These are phyloP conservation scores for Fusarium pseudograminearum DNA, from an alignment of 2,329 filamentous ascomycete species.

Conservation along the genomic window DNA sequence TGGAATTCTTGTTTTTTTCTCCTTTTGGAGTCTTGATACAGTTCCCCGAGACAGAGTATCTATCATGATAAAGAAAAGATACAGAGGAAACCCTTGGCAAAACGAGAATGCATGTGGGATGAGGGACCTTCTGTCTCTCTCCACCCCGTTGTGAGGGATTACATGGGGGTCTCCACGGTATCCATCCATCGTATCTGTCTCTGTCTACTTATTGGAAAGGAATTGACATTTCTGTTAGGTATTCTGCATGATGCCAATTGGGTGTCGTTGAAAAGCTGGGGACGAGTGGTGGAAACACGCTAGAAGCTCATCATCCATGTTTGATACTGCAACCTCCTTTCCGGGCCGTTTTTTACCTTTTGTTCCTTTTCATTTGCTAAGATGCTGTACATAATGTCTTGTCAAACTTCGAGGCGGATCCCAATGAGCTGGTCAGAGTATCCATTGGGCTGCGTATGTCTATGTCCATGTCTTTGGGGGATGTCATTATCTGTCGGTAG, in stretches of 20 bases:
- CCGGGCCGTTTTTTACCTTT: constrained; percentile 32
- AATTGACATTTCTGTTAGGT: constrained; percentile 29
- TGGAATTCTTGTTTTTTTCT: not conserved
- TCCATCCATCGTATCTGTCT: not conserved
- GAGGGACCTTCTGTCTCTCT: not conserved
- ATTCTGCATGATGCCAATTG: constrained; percentile 32
- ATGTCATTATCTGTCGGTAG: constrained; percentile 2
- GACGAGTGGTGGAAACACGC: constrained; percentile 21
- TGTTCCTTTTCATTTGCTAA: not conserved
- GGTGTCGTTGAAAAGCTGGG: constrained; percentile 29
- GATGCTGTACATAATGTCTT: not conserved
- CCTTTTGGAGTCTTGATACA: not conserved
- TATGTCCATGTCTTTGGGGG: not conserved
- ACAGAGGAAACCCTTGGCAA: not conserved
- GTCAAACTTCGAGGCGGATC: constrained; percentile 21
- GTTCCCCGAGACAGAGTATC: not conserved
- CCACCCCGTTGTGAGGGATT: constrained; percentile 5
- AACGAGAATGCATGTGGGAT: not conserved
- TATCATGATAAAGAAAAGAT: not conserved
- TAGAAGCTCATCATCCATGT: constrained; percentile 36
- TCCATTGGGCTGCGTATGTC: not conserved
- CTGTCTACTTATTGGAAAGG: not conserved
- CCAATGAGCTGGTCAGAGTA: constrained; percentile 9
- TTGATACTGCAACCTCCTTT: constrained; percentile 28
- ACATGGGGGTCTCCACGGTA: constrained; percentile 5